A percentile compares a stretch with the other conserved stretches of the same genome.
phyloP scores from a whole-genome alignment of 192 early-diverging fungal species.

The Backusella morwellensis region DNA sequence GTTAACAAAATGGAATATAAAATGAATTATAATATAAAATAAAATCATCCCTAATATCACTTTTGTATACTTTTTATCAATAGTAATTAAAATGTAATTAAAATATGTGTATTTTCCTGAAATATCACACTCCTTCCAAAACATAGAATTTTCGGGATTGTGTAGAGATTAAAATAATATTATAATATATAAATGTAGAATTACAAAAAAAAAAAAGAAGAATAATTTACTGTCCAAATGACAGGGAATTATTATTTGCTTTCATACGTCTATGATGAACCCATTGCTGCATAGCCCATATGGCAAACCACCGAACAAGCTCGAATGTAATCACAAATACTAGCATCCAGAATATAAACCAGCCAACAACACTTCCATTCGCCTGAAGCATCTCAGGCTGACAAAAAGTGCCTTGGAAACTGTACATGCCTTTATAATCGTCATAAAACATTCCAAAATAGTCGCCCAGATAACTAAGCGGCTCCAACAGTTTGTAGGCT shows the following conservation, averaged over 20 bases:
- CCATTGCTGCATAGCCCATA: background rate
- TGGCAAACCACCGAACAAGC: background rate
- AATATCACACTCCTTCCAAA: too few relatives aligned
- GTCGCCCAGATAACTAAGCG: slow-evolving; percentile 51
- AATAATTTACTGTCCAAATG: background rate
- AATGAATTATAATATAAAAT: too few relatives aligned
- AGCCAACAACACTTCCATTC: slow-evolving; percentile 43
- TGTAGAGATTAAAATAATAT: too few relatives aligned
- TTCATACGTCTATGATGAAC: background rate
- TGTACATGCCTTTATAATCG: slow-evolving; percentile 64
- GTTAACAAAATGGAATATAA: too few relatives aligned
- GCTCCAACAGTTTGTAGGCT: slow-evolving; percentile 45
- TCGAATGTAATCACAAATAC: slow-evolving; percentile 27
- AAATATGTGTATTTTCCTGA: too few relatives aligned
- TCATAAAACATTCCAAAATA: slow-evolving; percentile 62
- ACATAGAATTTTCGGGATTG: too few relatives aligned
- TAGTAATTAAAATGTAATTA: too few relatives aligned
- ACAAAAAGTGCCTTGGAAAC: slow-evolving; percentile 66
- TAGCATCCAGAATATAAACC: slow-evolving; percentile 44
- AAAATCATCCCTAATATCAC: too few relatives aligned
- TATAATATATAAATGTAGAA: background rate
- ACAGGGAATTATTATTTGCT: background rate
- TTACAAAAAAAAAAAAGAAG: background rate
- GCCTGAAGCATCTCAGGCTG: slow-evolving; percentile 49
- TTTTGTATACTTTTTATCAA: too few relatives aligned